Conservation (phyloP, 2,329 filamentous ascomycete species). For the Emergomyces pasteurianus region DNA sequence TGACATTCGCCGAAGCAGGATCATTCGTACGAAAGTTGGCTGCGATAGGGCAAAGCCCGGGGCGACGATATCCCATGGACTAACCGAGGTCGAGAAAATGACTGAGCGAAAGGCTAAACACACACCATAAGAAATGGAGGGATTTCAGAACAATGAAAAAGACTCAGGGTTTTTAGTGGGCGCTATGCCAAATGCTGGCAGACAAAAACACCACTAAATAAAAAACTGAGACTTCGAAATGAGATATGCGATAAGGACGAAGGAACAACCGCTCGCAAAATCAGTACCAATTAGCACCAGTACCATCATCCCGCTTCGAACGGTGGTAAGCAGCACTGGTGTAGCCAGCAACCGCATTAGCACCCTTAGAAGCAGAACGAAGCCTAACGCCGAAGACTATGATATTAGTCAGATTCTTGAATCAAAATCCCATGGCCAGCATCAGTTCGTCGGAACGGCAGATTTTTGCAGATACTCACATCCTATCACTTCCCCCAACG, state of each 20-base stretch:
- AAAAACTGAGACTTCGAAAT: slow-evolving; percentile 6
- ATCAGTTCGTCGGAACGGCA: slow-evolving; percentile 62
- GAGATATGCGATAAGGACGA: slow-evolving; percentile 5
- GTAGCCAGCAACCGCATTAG: slow-evolving; percentile 35
- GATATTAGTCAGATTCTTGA: slow-evolving; percentile 67
- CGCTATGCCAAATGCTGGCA: slow-evolving; percentile 1
- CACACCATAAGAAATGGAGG: slow-evolving; percentile 10
- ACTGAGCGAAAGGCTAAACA: slow-evolving; percentile 6
- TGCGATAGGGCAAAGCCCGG: slow-evolving; percentile 14
- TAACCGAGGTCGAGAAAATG: slow-evolving; percentile 6
- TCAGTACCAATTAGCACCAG: slow-evolving; percentile 37
- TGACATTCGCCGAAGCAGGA: not conserved
- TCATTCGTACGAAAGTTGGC: slow-evolving; percentile 1
- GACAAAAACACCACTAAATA: slow-evolving; percentile 1
- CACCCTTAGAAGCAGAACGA: slow-evolving; percentile 68
- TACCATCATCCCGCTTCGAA: slow-evolving; percentile 43
- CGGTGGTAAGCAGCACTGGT: slow-evolving; percentile 37
- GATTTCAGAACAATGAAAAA: slow-evolving; percentile 10
- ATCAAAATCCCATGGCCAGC: slow-evolving; percentile 59
- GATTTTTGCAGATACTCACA: slow-evolving; percentile 72
- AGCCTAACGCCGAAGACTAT: slow-evolving; percentile 79
- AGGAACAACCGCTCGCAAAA: slow-evolving; percentile 19
- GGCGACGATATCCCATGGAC: slow-evolving; percentile 12
- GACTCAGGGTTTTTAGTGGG: slow-evolving; percentile 4
- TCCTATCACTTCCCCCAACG: slow-evolving; percentile 76